phyloP scores from a whole-genome alignment of 306 rosid genomes.

The Cicer arietinum region DNA sequence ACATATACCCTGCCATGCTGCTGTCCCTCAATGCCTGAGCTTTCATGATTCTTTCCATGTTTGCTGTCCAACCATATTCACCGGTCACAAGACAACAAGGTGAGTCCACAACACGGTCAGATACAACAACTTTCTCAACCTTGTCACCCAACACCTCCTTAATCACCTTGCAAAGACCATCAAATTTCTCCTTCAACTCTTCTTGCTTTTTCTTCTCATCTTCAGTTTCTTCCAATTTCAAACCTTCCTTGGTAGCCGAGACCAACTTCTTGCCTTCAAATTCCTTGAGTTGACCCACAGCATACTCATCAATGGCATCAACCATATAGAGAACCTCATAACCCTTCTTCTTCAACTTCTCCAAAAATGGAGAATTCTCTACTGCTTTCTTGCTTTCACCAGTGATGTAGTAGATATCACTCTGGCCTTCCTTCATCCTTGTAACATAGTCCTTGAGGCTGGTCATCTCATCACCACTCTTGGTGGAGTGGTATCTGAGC shows the following conservation, averaged over 20 bases:
- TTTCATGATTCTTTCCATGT: slow-evolving; percentile 92
- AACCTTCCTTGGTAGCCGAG: slow-evolving; percentile 87
- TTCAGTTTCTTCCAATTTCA: slow-evolving; percentile 75
- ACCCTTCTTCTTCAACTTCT: slow-evolving; percentile 85
- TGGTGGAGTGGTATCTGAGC: slow-evolving; percentile 84
- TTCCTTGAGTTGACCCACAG: slow-evolving; percentile 84
- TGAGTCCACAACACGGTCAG: slow-evolving; percentile 86
- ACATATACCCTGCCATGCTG: slow-evolving; percentile 96
- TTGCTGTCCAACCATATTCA: slow-evolving; percentile 88
- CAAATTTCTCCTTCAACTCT: slow-evolving; percentile 67
- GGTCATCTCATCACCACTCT: slow-evolving; percentile 85
- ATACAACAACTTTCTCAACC: slow-evolving; percentile 79
- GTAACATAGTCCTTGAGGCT: slow-evolving; percentile 88
- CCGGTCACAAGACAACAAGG: slow-evolving; percentile 94
- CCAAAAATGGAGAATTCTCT: slow-evolving; percentile 86
- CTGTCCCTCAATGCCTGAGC: slow-evolving; percentile 87
- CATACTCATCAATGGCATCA: slow-evolving; percentile 90
- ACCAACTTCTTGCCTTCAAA: slow-evolving; percentile 87
- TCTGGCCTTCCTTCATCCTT: slow-evolving; percentile 92
- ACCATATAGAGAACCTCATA: slow-evolving; percentile 83
- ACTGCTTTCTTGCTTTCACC: slow-evolving; percentile 92
- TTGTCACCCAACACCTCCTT: slow-evolving; percentile 85
- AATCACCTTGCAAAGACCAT: slow-evolving; percentile 80
- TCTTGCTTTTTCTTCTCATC: slow-evolving; percentile 71
- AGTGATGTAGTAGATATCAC: slow-evolving; percentile 76